These are phyloP conservation scores for Medicago lupulina DNA, from an alignment of 306 rosid genomes.

Conservation along the genomic window DNA sequence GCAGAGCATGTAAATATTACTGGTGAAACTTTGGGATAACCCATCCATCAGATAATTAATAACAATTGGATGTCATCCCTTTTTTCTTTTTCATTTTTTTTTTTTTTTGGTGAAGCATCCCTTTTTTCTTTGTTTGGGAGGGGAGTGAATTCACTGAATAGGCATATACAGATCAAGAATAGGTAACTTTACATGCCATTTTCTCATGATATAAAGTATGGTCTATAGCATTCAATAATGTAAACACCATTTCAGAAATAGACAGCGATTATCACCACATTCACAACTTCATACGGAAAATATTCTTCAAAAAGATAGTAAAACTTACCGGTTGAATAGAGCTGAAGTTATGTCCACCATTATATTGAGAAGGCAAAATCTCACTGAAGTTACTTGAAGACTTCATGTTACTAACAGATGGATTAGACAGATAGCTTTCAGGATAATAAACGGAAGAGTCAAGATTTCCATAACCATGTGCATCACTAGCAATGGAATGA, in stretches of 20 bases:
- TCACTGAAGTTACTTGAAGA: constrained; percentile 49
- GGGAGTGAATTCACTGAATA: background rate
- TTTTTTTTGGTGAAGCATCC: too few species aligned
- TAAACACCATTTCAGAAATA: background rate
- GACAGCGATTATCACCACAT: constrained; percentile 7
- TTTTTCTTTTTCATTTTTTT: too few species aligned
- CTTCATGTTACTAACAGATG: constrained; percentile 45
- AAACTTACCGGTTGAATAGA: constrained; percentile 59
- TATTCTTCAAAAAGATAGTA: background rate
- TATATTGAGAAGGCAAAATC: constrained; percentile 50
- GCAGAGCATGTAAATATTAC: constrained; percentile 24
- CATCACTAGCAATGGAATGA: constrained; percentile 47
- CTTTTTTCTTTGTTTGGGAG: background rate
- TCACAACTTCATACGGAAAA: constrained; percentile 18
- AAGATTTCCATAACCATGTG: constrained; percentile 48
- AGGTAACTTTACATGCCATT: background rate
- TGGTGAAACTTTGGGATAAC: background rate
- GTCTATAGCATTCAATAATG: background rate
- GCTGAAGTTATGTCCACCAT: constrained; percentile 46
- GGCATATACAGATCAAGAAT: constrained; percentile 12
- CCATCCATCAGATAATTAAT: background rate
- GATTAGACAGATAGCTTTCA: constrained; percentile 45
- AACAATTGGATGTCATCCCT: constrained; percentile 5
- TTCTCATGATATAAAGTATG: background rate
- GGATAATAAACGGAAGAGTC: constrained; percentile 48